Evolutionary conservation across 2,329 filamentous ascomycete species (phyloP).

Genomic region (Apiospora saccharicola): DNA sequence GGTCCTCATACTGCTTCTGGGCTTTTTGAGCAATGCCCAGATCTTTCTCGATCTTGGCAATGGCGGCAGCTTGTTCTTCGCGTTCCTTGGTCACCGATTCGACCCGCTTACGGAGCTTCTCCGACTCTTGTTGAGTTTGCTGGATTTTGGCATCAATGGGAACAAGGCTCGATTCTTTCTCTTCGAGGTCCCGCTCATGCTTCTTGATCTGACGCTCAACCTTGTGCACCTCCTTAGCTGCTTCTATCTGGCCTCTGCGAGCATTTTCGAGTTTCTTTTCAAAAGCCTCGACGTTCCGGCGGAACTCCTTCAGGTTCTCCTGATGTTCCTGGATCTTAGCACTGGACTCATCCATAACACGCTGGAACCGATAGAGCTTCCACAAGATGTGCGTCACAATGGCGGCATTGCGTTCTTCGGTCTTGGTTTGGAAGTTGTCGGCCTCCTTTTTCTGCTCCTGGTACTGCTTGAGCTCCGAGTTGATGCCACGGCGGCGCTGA

Average conservation of each 20-base stretch:
- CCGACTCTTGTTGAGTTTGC: conserved; percentile 75
- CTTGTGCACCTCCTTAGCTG: conserved; percentile 77
- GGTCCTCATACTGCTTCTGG: conserved; percentile 84
- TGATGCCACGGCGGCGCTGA: conserved; percentile 89
- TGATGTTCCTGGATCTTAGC: conserved; percentile 92
- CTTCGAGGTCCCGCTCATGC: conserved; percentile 87
- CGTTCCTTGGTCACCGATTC: conserved; percentile 78
- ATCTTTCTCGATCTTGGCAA: conserved; percentile 80
- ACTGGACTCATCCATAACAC: conserved; percentile 89
- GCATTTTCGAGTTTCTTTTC: conserved; percentile 82
- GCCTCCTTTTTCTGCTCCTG: conserved; percentile 96
- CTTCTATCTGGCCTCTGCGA: conserved; percentile 81
- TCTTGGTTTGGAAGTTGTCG: conserved; percentile 90
- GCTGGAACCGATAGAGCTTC: conserved; percentile 96
- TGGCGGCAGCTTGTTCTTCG: conserved; percentile 71
- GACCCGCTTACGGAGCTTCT: conserved; percentile 72
- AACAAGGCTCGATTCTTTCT: conserved; percentile 83
- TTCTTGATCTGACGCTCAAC: conserved; percentile 85
- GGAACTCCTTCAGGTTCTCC: conserved; percentile 91
- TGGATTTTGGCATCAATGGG: conserved; percentile 93
- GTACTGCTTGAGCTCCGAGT: conserved; percentile 97
- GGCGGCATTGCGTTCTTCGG: conserved; percentile 87
- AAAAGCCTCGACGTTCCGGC: conserved; percentile 85
- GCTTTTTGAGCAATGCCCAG: conserved; percentile 88
- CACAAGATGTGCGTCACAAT: conserved; percentile 93